These are phyloP conservation scores for Pleurotus tuber-regium DNA, from an alignment of 768 basidiomycete genomes.

Conservation along the genomic window DNA sequence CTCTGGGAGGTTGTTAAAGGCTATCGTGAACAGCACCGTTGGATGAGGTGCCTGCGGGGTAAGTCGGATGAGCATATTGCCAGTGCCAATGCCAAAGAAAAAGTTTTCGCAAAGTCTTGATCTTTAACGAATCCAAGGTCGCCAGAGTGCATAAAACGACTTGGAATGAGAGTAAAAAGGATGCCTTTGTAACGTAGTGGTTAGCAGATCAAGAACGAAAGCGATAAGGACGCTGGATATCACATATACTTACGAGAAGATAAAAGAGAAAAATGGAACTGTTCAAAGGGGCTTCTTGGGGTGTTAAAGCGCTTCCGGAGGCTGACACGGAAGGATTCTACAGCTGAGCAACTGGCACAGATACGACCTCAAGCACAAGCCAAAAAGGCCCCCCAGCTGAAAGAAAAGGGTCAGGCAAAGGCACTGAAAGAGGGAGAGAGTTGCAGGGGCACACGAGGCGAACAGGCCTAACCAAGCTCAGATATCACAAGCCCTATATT, in stretches of 20 bases:
- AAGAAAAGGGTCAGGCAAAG: conserved; percentile 2
- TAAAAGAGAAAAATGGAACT: conserved; percentile 7
- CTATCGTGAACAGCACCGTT: conserved; percentile 56
- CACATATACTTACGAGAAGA: conserved; percentile 9
- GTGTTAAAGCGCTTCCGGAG: conserved; percentile 8
- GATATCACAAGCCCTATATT: conserved; percentile 10
- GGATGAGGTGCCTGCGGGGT: conserved; percentile 40
- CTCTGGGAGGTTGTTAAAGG: conserved; percentile 43
- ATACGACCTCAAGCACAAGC: background rate
- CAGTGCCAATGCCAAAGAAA: background rate
- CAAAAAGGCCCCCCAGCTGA: background rate
- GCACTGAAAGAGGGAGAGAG: background rate
- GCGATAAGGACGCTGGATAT: conserved; percentile 1
- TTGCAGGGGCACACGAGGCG: conserved; percentile 7
- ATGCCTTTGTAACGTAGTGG: conserved; percentile 5
- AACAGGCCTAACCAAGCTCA: conserved; percentile 3
- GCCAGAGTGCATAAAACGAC: background rate
- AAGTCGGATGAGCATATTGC: conserved; percentile 61
- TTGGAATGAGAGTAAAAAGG: conserved; percentile 2
- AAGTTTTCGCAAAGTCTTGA: background rate
- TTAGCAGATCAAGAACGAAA: conserved; percentile 7
- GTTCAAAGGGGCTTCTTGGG: conserved; percentile 10
- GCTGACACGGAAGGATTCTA: conserved; percentile 8
- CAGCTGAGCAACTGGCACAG: background rate
- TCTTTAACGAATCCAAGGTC: background rate